Evolutionary conservation across 441 rosid genomes (phyloP).

Genomic region (Viola pubescens): DNA sequence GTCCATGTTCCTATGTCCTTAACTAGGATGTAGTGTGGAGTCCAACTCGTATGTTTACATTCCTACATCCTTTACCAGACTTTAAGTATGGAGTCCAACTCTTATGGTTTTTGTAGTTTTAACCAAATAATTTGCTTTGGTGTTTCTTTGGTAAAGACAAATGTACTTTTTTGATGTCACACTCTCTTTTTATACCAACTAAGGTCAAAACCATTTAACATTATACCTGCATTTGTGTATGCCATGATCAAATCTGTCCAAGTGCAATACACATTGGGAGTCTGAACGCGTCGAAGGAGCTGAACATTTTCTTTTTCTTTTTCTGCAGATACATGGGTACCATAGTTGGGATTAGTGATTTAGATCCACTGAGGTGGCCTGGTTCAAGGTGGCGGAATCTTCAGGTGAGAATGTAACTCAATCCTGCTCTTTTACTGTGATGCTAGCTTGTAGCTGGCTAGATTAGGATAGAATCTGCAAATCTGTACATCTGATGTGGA

Average conservation of each 20-base stretch:
- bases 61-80: no score
- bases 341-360: conserved; percentile 68
- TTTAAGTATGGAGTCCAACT: not conserved
- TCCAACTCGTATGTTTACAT: no score
- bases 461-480: no score
- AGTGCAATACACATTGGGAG: no score
- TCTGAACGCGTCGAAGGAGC: not conserved
- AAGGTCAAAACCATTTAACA: no score
- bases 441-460: not conserved
- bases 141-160: not conserved
- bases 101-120: not conserved
- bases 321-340: conserved; percentile 86
- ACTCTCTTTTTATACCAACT: no score
- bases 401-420: conserved; percentile 35
- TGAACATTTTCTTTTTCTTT: not conserved
- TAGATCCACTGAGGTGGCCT: conserved; percentile 97
- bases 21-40: not conserved
- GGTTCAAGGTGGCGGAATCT: conserved; percentile 99
- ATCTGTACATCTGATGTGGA: not conserved
- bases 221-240: no score
- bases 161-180: no score
- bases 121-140: not conserved
- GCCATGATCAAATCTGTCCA: no score
- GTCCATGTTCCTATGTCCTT: not conserved
- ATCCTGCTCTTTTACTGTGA: not conserved